A percentile compares a stretch with the other conserved stretches of the same genome.
phyloP scores from a whole-genome alignment of 2,329 filamentous ascomycete species.

The Orbilia javanica region DNA sequence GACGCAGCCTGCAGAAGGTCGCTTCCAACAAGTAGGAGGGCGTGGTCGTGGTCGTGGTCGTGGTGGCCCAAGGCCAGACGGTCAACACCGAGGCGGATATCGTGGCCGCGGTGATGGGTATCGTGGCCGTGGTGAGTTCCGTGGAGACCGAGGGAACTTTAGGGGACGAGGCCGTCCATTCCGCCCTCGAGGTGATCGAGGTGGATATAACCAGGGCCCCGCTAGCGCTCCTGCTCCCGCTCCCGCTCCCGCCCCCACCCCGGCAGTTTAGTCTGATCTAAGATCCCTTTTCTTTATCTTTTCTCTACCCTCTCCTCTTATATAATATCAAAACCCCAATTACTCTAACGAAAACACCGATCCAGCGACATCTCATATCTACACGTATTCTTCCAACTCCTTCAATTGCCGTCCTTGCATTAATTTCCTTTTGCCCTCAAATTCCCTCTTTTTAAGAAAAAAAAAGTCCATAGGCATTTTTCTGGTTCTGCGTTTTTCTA shows the following conservation, averaged over 20 bases:
- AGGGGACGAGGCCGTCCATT: constrained; percentile 64
- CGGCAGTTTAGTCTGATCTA: constrained; percentile 35
- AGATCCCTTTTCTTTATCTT: not conserved
- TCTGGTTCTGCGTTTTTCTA: constrained; percentile 19
- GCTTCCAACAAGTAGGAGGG: constrained; percentile 59
- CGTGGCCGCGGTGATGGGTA: constrained; percentile 65
- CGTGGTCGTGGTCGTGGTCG: constrained; percentile 65
- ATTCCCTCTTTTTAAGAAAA: constrained; percentile 8
- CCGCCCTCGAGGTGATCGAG: constrained; percentile 61
- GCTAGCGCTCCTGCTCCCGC: constrained; percentile 27
- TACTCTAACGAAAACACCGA: constrained; percentile 21
- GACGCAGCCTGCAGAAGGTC: constrained; percentile 43
- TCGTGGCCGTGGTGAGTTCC: constrained; percentile 66
- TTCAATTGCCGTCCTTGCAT: constrained; percentile 1
- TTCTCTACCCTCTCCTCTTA: not conserved
- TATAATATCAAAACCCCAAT: constrained; percentile 6
- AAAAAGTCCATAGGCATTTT: constrained; percentile 52
- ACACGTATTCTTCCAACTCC: not conserved
- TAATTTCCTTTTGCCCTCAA: not conserved
- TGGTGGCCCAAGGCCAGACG: constrained; percentile 65
- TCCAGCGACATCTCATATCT: constrained; percentile 30
- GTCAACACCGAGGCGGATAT: constrained; percentile 62
- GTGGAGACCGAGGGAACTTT: constrained; percentile 49
- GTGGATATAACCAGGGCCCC: constrained; percentile 42
- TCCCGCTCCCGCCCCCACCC: constrained; percentile 40